Percentiles rank a stretch among this genome's conserved stretches.
These are phyloP conservation scores for Dendrocalamus sinicus DNA, from an alignment of 176 grass and related monocot species.

Conservation along the genomic window DNA sequence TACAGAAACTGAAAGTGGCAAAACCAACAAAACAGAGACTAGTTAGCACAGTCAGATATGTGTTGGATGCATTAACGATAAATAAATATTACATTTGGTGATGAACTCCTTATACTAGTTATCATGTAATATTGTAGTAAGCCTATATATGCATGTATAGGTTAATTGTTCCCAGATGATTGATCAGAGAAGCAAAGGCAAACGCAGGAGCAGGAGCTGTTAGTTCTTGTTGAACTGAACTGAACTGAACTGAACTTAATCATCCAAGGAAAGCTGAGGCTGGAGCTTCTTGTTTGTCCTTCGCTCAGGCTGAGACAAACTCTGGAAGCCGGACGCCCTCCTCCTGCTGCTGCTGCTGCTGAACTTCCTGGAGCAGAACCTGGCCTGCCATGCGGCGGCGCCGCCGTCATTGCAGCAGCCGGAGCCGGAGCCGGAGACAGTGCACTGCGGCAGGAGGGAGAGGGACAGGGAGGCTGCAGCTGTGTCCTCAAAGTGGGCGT, in stretches of 20 bases:
- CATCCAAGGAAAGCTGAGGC: slow-evolving; percentile 46
- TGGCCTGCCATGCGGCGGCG: too few relatives aligned
- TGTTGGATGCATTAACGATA: background rate
- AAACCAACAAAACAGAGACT: background rate
- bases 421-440: too few relatives aligned
- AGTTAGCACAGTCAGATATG: background rate
- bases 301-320: slow-evolving; percentile 51
- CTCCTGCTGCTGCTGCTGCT: slow-evolving; percentile 25
- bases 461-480: too few relatives aligned
- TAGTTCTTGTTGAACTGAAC: background rate
- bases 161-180: background rate
- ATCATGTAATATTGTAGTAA: background rate
- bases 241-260: too few relatives aligned
- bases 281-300: slow-evolving; percentile 52
- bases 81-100: background rate
- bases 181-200: background rate
- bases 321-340: slow-evolving; percentile 48
- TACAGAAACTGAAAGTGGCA: background rate
- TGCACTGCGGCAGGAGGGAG: too few relatives aligned
- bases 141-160: background rate
- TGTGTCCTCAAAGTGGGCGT: too few relatives aligned
- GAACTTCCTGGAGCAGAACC: slow-evolving; percentile 32
- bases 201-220: background rate
- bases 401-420: too few relatives aligned
- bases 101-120: too few relatives aligned